phyloP scores from a whole-genome alignment of 805 yeast species.

The Cyberlindnera galapagoensis region DNA sequence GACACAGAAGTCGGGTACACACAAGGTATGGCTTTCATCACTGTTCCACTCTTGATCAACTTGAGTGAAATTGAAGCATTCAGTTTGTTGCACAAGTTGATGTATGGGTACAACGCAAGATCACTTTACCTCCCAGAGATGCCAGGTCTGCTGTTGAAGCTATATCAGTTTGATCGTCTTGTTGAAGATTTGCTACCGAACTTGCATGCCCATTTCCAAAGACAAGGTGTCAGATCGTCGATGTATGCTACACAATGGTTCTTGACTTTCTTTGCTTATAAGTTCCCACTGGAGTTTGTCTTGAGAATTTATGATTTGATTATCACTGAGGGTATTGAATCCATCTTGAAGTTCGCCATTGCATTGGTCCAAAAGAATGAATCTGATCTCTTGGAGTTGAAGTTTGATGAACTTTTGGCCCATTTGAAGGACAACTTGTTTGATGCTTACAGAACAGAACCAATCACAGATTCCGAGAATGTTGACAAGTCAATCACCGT shows the following conservation, averaged over 20 bases:
- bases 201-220: slow-evolving; percentile 65
- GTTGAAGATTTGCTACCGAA: slow-evolving; percentile 72
- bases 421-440: slow-evolving; percentile 78
- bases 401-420: slow-evolving; percentile 71
- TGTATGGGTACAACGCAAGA: slow-evolving; percentile 81
- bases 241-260: slow-evolving; percentile 99
- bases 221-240: slow-evolving; percentile 84
- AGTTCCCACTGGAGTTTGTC: slow-evolving; percentile 86
- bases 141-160: slow-evolving; percentile 83
- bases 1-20: slow-evolving; percentile 96
- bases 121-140: slow-evolving; percentile 78
- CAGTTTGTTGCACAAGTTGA: slow-evolving; percentile 68
- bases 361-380: slow-evolving; percentile 72
- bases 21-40: slow-evolving; percentile 95
- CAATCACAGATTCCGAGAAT: slow-evolving; percentile 19
- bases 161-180: slow-evolving; percentile 87
- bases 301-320: slow-evolving; percentile 82
- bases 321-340: slow-evolving; percentile 86
- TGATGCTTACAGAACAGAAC: slow-evolving; percentile 46
- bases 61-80: slow-evolving; percentile 82
- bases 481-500: slow-evolving; percentile 27
- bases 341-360: slow-evolving; percentile 76
- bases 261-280: slow-evolving; percentile 88
- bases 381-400: slow-evolving; percentile 46
- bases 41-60: slow-evolving; percentile 77